Percentiles rank a stretch among this genome's conserved stretches.
These are phyloP conservation scores for Cercospora canescens DNA, from an alignment of 2,329 filamentous ascomycete genomes.

Conservation along the genomic window DNA sequence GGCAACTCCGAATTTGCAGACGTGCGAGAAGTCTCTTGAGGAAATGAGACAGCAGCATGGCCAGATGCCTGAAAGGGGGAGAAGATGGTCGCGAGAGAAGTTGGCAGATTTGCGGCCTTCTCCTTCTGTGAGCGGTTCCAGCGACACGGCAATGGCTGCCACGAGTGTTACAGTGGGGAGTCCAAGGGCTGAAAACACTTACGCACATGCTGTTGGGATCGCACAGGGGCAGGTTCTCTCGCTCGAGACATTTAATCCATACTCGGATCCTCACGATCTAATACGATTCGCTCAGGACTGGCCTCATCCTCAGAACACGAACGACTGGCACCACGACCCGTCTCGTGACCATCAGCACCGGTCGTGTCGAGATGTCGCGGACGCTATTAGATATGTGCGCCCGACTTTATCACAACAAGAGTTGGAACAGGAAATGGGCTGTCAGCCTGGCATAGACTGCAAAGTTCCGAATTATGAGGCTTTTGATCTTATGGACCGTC, in stretches of 20 bases:
- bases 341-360: neutral
- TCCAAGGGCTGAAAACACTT: neutral
- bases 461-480: constrained; percentile 46
- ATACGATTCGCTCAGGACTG: neutral
- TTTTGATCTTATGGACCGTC: constrained; percentile 47
- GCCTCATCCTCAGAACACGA: neutral
- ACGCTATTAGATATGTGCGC: constrained; percentile 48
- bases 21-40: neutral
- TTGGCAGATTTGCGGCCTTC: neutral
- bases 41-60: neutral
- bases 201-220: neutral
- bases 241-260: neutral
- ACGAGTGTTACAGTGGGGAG: neutral
- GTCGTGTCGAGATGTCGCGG: constrained; percentile 45
- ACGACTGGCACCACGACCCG: neutral
- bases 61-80: neutral
- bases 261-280: neutral
- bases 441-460: constrained; percentile 41
- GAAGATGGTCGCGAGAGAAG: neutral
- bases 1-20: neutral
- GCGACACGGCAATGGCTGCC: neutral
- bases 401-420: constrained; percentile 37
- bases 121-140: neutral
- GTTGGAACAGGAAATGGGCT: constrained; percentile 45
- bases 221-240: neutral